A percentile compares a stretch with the other conserved stretches of the same genome.
phyloP scores from a whole-genome alignment of 2,329 filamentous ascomycete species.

The Ophiognomonia clavigignenti-juglandacearum region DNA sequence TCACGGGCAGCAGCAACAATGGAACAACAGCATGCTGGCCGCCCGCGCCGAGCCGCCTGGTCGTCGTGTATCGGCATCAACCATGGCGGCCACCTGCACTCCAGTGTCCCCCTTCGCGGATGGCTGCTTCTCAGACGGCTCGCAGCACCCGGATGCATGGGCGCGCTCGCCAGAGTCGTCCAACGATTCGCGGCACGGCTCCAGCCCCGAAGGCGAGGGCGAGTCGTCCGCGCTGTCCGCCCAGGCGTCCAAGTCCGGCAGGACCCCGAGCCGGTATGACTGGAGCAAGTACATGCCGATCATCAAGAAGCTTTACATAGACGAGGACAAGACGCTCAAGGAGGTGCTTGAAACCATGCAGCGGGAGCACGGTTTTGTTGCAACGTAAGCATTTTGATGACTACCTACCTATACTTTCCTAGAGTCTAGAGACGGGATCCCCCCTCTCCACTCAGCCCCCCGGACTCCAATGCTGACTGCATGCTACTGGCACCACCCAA shows the following conservation, averaged over 20 bases:
- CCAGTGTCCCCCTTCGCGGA: too few species aligned
- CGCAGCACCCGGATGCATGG: neutral
- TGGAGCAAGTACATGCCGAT: slow-evolving; percentile 17
- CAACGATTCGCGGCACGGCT: neutral
- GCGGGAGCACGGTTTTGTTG: slow-evolving; percentile 17
- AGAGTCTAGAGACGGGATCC: too few species aligned
- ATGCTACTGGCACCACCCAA: too few species aligned
- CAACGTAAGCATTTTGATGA: slow-evolving; percentile 20
- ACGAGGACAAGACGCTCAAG: slow-evolving; percentile 18
- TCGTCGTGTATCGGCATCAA: too few species aligned
- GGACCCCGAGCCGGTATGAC: slow-evolving; percentile 17
- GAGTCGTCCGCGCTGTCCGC: neutral
- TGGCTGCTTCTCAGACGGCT: neutral
- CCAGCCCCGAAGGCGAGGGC: neutral
- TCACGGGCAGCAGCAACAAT: neutral
- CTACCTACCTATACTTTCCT: too few species aligned
- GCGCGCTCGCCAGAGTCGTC: slow-evolving; percentile 2
- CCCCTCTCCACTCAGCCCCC: neutral
- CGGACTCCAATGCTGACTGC: slow-evolving; percentile 2
- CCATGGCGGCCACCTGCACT: too few species aligned
- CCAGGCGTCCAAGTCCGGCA: slow-evolving; percentile 2
- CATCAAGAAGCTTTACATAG: slow-evolving; percentile 18
- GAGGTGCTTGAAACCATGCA: slow-evolving; percentile 19
- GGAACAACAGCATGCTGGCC: too few species aligned
- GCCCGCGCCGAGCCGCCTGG: too few species aligned